Evolutionary conservation across 2,329 filamentous ascomycete species (phyloP).

Genomic region (Fusarium keratoplasticum): DNA sequence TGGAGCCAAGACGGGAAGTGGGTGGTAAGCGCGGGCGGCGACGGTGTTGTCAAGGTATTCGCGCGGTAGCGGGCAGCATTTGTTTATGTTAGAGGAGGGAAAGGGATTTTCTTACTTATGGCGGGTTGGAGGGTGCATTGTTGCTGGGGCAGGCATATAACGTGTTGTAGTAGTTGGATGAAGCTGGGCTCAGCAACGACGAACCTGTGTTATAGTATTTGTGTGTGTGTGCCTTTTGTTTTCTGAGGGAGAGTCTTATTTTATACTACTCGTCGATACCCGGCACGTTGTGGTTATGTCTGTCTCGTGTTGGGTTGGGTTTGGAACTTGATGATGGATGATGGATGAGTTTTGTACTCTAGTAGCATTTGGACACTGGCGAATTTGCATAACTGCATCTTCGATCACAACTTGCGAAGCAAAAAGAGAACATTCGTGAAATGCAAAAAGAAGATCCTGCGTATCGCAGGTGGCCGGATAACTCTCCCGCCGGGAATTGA

Average conservation of each 20-base stretch:
- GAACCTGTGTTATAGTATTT: slow-evolving; percentile 37
- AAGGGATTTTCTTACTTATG: slow-evolving; percentile 3
- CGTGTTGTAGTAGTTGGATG: slow-evolving; percentile 27
- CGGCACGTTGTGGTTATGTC: slow-evolving; percentile 43
- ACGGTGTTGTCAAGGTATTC: slow-evolving; percentile 96
- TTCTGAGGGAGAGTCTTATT: slow-evolving; percentile 30
- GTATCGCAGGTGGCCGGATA: slow-evolving; percentile 30
- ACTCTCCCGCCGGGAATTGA: slow-evolving; percentile 41
- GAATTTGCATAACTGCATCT: neutral
- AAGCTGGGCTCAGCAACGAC: slow-evolving; percentile 23
- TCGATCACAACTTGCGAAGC: neutral
- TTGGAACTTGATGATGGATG: slow-evolving; percentile 2
- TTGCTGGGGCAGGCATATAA: slow-evolving; percentile 18
- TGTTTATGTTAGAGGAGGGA: neutral
- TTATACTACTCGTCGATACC: slow-evolving; percentile 50
- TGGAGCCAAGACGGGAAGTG: slow-evolving; percentile 97
- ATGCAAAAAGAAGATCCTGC: slow-evolving; percentile 6
- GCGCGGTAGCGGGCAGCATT: slow-evolving; percentile 49
- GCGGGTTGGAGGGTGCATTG: slow-evolving; percentile 22
- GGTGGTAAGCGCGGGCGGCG: slow-evolving; percentile 93
- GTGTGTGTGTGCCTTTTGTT: neutral
- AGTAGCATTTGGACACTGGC: slow-evolving; percentile 7
- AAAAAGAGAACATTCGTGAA: neutral
- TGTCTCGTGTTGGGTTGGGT: slow-evolving; percentile 1
- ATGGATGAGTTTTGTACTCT: slow-evolving; percentile 14